Evolutionary conservation across 169 alveolate genomes (phyloP).

Genomic region (Theileria orientalis): DNA sequence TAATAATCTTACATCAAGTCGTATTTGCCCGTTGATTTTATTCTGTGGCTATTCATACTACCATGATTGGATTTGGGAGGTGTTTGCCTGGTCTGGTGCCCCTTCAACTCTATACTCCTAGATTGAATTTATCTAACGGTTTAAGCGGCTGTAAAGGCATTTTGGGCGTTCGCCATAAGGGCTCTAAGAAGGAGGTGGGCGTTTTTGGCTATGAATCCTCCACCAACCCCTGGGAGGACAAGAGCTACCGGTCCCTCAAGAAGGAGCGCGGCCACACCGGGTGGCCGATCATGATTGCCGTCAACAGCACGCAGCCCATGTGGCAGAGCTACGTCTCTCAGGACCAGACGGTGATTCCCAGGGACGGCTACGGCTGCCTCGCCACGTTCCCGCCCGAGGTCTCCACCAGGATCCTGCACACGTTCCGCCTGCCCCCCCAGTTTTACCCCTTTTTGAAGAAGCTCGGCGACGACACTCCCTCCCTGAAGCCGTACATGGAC

Average conservation of each 20-base stretch:
- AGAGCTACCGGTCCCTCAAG: slow-evolving; percentile 54
- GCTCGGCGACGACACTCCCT: slow-evolving; percentile 87
- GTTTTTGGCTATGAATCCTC: slow-evolving; percentile 58
- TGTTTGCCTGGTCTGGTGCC: background rate
- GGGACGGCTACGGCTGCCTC: slow-evolving; percentile 77
- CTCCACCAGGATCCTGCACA: slow-evolving; percentile 70
- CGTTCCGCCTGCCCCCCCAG: slow-evolving; percentile 87
- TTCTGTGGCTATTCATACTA: too few relatives aligned
- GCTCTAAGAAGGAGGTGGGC: slow-evolving; percentile 20
- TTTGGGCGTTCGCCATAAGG: background rate
- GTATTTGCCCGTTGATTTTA: too few relatives aligned
- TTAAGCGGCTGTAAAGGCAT: background rate
- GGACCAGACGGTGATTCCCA: slow-evolving; percentile 73
- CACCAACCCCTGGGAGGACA: slow-evolving; percentile 67
- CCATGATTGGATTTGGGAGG: background rate
- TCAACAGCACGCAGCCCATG: slow-evolving; percentile 72
- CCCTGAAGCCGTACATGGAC: slow-evolving; percentile 83
- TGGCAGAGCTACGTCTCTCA: slow-evolving; percentile 75
- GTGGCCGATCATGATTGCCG: slow-evolving; percentile 74
- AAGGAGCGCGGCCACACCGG: slow-evolving; percentile 65
- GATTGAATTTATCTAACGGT: background rate
- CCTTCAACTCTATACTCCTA: background rate
- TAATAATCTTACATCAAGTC: too few relatives aligned
- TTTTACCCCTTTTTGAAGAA: slow-evolving; percentile 85
- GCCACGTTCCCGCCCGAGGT: slow-evolving; percentile 78